These are phyloP conservation scores for Alternaria hordeiaustralica DNA, from an alignment of 2,329 filamentous ascomycete species.

Conservation along the genomic window DNA sequence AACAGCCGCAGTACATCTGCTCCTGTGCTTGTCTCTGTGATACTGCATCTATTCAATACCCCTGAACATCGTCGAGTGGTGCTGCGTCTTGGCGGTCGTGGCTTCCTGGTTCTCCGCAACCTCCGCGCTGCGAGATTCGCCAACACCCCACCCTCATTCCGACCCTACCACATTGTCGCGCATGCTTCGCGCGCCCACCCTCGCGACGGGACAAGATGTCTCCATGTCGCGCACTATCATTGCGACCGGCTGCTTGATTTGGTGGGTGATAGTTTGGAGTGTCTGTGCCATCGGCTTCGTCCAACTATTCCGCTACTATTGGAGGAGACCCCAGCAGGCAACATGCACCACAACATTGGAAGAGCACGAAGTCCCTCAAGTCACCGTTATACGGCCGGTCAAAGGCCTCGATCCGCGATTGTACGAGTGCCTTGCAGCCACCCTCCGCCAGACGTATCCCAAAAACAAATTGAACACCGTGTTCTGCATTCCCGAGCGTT, in stretches of 20 bases:
- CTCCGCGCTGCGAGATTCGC: conserved; percentile 21
- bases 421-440: conserved; percentile 89
- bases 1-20: background rate
- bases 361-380: conserved; percentile 68
- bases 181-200: conserved; percentile 41
- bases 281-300: conserved; percentile 66
- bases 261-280: conserved; percentile 62
- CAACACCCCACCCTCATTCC: conserved; percentile 15
- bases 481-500: conserved; percentile 78
- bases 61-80: background rate
- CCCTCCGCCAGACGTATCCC: conserved; percentile 84
- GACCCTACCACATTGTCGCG: conserved; percentile 30
- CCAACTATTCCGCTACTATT: conserved; percentile 65
- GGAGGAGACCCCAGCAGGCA: conserved; percentile 53
- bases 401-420: conserved; percentile 90
- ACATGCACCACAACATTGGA: conserved; percentile 47
- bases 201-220: conserved; percentile 37
- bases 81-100: conserved; percentile 10
- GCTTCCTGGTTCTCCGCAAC: conserved; percentile 23
- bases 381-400: conserved; percentile 91
- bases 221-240: conserved; percentile 47
- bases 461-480: conserved; percentile 75
- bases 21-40: background rate
- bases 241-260: conserved; percentile 59
- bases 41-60: background rate